These are phyloP conservation scores for Tirmania nivea DNA, from an alignment of 495 filamentous ascomycete genomes.

Conservation along the genomic window DNA sequence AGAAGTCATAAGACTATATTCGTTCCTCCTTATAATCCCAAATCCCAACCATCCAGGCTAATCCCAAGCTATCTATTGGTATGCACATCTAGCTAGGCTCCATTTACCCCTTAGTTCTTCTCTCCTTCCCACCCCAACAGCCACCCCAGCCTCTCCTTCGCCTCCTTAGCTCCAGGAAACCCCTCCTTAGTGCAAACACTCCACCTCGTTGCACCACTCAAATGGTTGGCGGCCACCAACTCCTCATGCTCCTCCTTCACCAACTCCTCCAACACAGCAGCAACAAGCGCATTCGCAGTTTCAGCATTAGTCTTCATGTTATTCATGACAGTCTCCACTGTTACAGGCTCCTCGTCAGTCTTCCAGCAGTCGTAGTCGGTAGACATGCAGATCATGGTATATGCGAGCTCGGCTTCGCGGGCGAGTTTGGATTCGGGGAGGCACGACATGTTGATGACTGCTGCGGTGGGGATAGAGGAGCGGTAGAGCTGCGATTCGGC, in stretches of 20 bases:
- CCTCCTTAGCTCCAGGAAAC: slow-evolving; percentile 31
- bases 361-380: slow-evolving; percentile 99
- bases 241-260: slow-evolving; percentile 49
- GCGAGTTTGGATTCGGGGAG: slow-evolving; percentile 95
- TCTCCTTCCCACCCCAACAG: slow-evolving; percentile 28
- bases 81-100: too few species aligned
- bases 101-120: too few species aligned
- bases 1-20: too few species aligned
- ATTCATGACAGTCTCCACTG: slow-evolving; percentile 90
- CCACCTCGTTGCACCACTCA: slow-evolving; percentile 37
- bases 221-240: slow-evolving; percentile 59
- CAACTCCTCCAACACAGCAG: slow-evolving; percentile 69
- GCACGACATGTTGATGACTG: slow-evolving; percentile 90
- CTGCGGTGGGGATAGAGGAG: slow-evolving; percentile 46
- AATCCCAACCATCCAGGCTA: too few species aligned
- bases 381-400: slow-evolving; percentile 97
- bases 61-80: too few species aligned
- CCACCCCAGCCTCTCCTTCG: slow-evolving; percentile 47
- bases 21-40: too few species aligned
- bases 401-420: slow-evolving; percentile 83
- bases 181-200: slow-evolving; percentile 53
- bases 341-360: slow-evolving; percentile 47
- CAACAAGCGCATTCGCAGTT: slow-evolving; percentile 70
- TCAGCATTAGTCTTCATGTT: slow-evolving; percentile 81
- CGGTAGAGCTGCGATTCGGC: slow-evolving; percentile 91